A percentile compares a stretch with the other conserved stretches of the same genome.
Evolutionary conservation across 2,329 filamentous ascomycete species (phyloP).

Genomic region (Aspergillus sp.): DNA sequence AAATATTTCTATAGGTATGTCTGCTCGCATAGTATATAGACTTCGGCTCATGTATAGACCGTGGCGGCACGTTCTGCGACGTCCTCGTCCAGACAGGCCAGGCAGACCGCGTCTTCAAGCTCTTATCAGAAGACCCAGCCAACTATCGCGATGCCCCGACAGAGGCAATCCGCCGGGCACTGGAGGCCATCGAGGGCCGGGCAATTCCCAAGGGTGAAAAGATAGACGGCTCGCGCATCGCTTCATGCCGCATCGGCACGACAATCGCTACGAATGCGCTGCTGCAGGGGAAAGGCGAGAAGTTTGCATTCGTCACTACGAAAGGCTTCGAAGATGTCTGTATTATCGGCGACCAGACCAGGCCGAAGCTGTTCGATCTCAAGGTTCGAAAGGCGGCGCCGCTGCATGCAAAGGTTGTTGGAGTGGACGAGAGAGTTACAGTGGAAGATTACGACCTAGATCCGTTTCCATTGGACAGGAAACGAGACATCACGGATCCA

Average conservation of each 20-base stretch:
- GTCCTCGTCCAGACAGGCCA: not conserved
- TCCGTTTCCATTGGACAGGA: conserved; percentile 10
- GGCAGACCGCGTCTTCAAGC: conserved; percentile 26
- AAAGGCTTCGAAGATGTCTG: conserved; percentile 81
- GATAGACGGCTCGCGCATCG: conserved; percentile 18
- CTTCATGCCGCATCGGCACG: conserved; percentile 71
- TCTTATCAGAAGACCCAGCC: conserved; percentile 27
- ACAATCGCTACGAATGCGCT: conserved; percentile 87
- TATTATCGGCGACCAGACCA: conserved; percentile 79
- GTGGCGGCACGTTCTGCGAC: not conserved
- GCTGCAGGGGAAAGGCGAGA: conserved; percentile 28
- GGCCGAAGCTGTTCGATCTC: conserved; percentile 83
- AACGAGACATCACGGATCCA: conserved; percentile 54
- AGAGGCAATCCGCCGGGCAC: conserved; percentile 74
- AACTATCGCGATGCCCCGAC: conserved; percentile 56
- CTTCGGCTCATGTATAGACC: not conserved
- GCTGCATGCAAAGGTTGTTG: conserved; percentile 24
- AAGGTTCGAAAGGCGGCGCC: conserved; percentile 74
- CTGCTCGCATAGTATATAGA: too few relatives aligned
- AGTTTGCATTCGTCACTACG: conserved; percentile 51
- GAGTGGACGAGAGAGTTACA: conserved; percentile 47
- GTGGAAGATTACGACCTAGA: conserved; percentile 24
- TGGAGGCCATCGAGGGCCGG: conserved; percentile 10
- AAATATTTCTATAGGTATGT: not conserved
- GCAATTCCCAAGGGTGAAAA: conserved; percentile 12